Conservation (phyloP, 768 basidiomycete genomes). For the Termitomyces sp. region DNA sequence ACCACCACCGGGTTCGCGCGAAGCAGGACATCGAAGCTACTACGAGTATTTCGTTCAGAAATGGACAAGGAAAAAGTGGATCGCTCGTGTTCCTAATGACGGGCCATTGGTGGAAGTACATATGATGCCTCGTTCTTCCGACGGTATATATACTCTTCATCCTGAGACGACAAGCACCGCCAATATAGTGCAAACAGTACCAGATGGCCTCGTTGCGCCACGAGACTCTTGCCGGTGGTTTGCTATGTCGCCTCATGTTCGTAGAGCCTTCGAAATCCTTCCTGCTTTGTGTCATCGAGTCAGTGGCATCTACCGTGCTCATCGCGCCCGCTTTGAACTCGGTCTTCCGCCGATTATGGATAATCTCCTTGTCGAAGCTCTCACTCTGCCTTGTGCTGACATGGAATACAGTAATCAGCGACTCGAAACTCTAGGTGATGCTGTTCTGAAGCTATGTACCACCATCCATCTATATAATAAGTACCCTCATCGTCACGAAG, state of each 20-base stretch:
- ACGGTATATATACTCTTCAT: conserved; percentile 32
- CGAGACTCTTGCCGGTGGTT: conserved; percentile 48
- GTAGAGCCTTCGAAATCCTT: conserved; percentile 48
- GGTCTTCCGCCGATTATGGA: conserved; percentile 56
- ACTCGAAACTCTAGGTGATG: conserved; percentile 83
- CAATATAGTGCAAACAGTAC: conserved; percentile 16
- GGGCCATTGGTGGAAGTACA: conserved; percentile 62
- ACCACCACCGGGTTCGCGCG: conserved; percentile 47
- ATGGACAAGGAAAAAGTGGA: conserved; percentile 46
- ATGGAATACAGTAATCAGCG: conserved; percentile 78
- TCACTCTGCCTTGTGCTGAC: conserved; percentile 64
- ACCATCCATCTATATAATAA: conserved; percentile 75
- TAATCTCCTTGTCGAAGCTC: conserved; percentile 62
- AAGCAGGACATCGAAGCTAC: conserved; percentile 45
- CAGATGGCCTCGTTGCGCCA: conserved; percentile 29
- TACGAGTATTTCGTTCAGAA: conserved; percentile 51
- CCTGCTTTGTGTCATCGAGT: conserved; percentile 66
- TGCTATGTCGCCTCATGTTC: conserved; percentile 46
- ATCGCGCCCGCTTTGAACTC: conserved; percentile 44
- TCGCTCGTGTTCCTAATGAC: conserved; percentile 41
- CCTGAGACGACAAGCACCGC: neutral
- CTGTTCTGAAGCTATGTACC: conserved; percentile 71
- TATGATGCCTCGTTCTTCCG: conserved; percentile 35
- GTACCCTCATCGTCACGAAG: conserved; percentile 77
- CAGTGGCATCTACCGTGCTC: conserved; percentile 60